Conservation (phyloP, 202 grass and related monocot species). For the Schoenoplectus tabernaemontani region DNA sequence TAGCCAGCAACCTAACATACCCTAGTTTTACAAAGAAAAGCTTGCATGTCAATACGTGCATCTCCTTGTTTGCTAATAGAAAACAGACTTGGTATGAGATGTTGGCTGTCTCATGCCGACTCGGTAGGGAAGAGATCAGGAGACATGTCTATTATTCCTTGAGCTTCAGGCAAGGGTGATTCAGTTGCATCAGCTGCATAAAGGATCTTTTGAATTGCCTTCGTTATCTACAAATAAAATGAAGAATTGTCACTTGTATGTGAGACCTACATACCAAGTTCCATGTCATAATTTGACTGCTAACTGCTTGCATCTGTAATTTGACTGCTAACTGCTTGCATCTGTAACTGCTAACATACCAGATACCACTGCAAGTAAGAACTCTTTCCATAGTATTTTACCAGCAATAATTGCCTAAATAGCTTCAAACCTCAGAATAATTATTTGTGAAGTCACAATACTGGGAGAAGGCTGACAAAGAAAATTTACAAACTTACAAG, state of each 20-base stretch:
- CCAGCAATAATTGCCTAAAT: background rate
- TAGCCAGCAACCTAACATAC: background rate
- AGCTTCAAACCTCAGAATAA: background rate
- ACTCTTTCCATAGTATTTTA: background rate
- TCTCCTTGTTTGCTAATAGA: conserved; percentile 7
- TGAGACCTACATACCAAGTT: background rate
- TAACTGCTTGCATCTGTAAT: background rate
- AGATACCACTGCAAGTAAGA: background rate
- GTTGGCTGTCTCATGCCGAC: conserved; percentile 20
- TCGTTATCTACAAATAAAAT: conserved; percentile 53
- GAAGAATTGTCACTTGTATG: background rate
- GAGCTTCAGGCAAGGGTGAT: conserved; percentile 52
- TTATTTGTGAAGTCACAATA: background rate
- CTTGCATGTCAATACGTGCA: conserved; percentile 5
- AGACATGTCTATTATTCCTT: conserved; percentile 59
- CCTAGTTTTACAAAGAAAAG: background rate
- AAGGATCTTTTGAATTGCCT: conserved; percentile 68
- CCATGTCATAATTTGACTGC: background rate
- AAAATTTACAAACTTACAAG: background rate
- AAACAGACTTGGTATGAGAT: background rate
- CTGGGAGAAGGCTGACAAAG: background rate
- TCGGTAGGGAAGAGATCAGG: conserved; percentile 35
- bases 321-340: background rate
- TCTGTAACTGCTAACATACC: background rate
- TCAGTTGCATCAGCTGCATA: conserved; percentile 65